A percentile compares a stretch with the other conserved stretches of the same genome.
Conservation (phyloP, 768 basidiomycete species). For the Amanita pseudoporphyria region DNA sequence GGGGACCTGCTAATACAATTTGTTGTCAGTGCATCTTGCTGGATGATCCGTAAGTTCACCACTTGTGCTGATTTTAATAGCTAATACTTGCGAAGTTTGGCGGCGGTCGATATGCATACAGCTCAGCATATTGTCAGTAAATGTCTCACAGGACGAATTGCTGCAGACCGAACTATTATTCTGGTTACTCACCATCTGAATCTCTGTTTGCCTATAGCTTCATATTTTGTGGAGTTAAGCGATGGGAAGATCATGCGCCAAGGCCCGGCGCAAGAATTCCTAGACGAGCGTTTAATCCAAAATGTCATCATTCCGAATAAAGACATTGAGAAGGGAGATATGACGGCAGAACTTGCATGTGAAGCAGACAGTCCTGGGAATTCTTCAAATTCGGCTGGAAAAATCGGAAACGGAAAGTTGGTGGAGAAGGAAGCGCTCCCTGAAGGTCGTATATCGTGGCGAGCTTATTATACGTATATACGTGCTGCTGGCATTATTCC, state of each 20-base stretch:
- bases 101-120: constrained; percentile 73
- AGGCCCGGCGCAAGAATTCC: constrained; percentile 4
- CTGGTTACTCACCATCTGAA: constrained; percentile 79
- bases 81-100: constrained; percentile 29
- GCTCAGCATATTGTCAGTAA: constrained; percentile 57
- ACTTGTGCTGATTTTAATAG: constrained; percentile 11
- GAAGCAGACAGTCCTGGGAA: constrained; percentile 22
- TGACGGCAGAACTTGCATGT: constrained; percentile 14
- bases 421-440: constrained; percentile 54
- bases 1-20: neutral
- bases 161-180: constrained; percentile 59
- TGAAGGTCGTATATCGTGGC: constrained; percentile 52
- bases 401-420: constrained; percentile 35
- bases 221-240: constrained; percentile 56
- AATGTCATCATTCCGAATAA: neutral
- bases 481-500: constrained; percentile 46
- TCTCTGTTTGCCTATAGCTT: constrained; percentile 58
- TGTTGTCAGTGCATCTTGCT: constrained; percentile 41
- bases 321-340: neutral
- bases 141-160: constrained; percentile 55
- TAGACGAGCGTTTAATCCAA: neutral
- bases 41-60: constrained; percentile 54
- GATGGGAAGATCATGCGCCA: constrained; percentile 39
- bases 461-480: constrained; percentile 56
- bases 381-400: constrained; percentile 1